Evolutionary conservation across 1,139 yeast species (phyloP).

Genomic region (Kodamaea derodonti): DNA sequence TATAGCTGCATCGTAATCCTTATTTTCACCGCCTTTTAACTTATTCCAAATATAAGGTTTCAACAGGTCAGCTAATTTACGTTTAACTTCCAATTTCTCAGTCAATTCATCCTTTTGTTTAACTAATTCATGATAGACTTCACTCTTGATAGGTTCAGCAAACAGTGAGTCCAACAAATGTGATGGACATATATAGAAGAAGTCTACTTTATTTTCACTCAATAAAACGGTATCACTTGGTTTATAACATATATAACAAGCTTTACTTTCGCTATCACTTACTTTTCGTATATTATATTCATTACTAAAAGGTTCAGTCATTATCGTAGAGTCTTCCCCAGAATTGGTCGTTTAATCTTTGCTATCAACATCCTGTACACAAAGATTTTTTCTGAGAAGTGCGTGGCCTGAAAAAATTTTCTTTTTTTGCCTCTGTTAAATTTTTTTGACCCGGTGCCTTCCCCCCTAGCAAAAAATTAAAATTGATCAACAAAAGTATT

Average conservation of each 20-base stretch:
- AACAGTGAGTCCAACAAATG: slow-evolving; percentile 64
- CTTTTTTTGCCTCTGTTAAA: neutral
- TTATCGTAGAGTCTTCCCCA: neutral
- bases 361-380: neutral
- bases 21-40: slow-evolving; percentile 17
- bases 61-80: slow-evolving; percentile 22
- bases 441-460: neutral
- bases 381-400: too few species aligned
- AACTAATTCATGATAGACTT: slow-evolving; percentile 44
- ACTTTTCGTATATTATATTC: slow-evolving; percentile 54
- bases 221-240: slow-evolving; percentile 62
- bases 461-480: slow-evolving; percentile 1
- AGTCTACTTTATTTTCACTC: slow-evolving; percentile 51
- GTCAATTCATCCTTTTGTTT: slow-evolving; percentile 35
- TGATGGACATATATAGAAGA: slow-evolving; percentile 64
- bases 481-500: slow-evolving; percentile 1
- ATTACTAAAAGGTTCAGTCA: slow-evolving; percentile 42
- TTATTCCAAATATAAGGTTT: slow-evolving; percentile 35
- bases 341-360: neutral
- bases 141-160: slow-evolving; percentile 49
- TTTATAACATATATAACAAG: slow-evolving; percentile 66
- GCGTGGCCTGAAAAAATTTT: neutral
- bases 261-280: slow-evolving; percentile 49
- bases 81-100: slow-evolving; percentile 34
- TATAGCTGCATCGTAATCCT: slow-evolving; percentile 18